Evolutionary conservation across 192 early-diverging fungal genomes (phyloP).

Genomic region (Coemansia asiatica): DNA sequence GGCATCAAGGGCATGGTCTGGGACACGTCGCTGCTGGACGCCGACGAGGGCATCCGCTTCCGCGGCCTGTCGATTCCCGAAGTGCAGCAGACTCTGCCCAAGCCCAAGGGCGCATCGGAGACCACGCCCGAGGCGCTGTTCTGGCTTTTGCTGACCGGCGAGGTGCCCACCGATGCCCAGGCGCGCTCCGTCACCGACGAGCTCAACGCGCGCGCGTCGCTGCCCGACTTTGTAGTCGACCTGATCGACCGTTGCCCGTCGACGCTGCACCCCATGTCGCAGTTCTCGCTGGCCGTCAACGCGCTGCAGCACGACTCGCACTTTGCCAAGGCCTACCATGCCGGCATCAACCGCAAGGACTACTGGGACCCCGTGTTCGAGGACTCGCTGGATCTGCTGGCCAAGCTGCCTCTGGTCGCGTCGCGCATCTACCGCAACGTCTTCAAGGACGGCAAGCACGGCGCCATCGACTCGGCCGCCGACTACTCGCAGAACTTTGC

Average conservation of each 20-base stretch:
- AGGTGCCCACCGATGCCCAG: slow-evolving; percentile 92
- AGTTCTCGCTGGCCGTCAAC: slow-evolving; percentile 94
- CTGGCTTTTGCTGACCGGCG: slow-evolving; percentile 97
- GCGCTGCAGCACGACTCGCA: slow-evolving; percentile 95
- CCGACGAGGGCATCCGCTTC: slow-evolving; percentile 99
- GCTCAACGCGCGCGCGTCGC: slow-evolving; percentile 90
- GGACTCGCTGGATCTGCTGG: slow-evolving; percentile 97
- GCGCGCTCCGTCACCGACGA: slow-evolving; percentile 88
- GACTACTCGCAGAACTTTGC: slow-evolving; percentile 98
- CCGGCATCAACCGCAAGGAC: slow-evolving; percentile 86
- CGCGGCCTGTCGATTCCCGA: slow-evolving; percentile 95
- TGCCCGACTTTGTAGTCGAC: slow-evolving; percentile 94
- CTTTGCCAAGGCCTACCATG: slow-evolving; percentile 96
- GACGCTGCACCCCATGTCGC: slow-evolving; percentile 99
- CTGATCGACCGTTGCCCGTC: slow-evolving; percentile 97
- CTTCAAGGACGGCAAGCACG: slow-evolving; percentile 94
- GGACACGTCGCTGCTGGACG: slow-evolving; percentile 97
- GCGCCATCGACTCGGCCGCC: slow-evolving; percentile 78
- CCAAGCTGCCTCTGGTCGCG: slow-evolving; percentile 94
- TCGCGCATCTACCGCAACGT: slow-evolving; percentile 99
- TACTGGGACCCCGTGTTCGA: slow-evolving; percentile 98
- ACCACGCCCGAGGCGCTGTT: slow-evolving; percentile 98
- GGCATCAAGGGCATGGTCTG: slow-evolving; percentile 99
- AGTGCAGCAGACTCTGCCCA: slow-evolving; percentile 89
- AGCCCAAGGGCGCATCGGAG: slow-evolving; percentile 83